Percentiles rank a stretch among this genome's conserved stretches.
Evolutionary conservation across 2,329 filamentous ascomycete genomes (phyloP).

Genomic region (Penicillium paneum): DNA sequence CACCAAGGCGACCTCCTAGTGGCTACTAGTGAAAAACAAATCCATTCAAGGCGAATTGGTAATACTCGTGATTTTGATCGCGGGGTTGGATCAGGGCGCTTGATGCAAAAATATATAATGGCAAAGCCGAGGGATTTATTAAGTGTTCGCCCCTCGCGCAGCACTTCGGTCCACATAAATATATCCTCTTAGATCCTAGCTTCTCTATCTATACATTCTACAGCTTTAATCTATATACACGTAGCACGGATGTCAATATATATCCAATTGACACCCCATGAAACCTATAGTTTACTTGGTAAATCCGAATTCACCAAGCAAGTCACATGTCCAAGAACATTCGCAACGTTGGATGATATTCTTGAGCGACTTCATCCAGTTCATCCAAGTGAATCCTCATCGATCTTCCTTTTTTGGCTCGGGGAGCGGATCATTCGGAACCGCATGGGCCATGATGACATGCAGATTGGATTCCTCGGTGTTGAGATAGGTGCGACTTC

Average conservation of each 20-base stretch:
- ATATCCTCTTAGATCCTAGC: no score
- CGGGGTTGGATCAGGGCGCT: no score
- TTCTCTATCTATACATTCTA: no score
- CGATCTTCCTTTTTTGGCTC: conserved; percentile 4
- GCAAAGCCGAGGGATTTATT: no score
- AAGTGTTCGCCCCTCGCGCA: no score
- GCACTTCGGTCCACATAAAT: no score
- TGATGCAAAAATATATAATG: no score
- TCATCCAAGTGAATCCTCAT: background rate
- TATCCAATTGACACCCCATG: background rate
- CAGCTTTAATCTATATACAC: no score
- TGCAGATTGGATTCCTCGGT: conserved; percentile 19
- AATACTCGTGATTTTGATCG: no score
- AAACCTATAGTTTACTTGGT: background rate
- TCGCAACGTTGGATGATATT: background rate
- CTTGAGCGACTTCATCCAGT: background rate
- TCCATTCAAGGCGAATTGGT: no score
- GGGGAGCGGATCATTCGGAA: conserved; percentile 4
- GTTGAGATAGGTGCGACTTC: conserved; percentile 37
- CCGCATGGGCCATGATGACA: conserved; percentile 14
- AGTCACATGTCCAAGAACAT: background rate
- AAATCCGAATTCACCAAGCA: background rate
- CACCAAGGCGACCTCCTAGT: no score
- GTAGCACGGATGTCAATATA: background rate
- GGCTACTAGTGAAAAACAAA: no score